Conservation (phyloP, 1,139 yeast genomes). For the Yamadazyma atlantica region DNA sequence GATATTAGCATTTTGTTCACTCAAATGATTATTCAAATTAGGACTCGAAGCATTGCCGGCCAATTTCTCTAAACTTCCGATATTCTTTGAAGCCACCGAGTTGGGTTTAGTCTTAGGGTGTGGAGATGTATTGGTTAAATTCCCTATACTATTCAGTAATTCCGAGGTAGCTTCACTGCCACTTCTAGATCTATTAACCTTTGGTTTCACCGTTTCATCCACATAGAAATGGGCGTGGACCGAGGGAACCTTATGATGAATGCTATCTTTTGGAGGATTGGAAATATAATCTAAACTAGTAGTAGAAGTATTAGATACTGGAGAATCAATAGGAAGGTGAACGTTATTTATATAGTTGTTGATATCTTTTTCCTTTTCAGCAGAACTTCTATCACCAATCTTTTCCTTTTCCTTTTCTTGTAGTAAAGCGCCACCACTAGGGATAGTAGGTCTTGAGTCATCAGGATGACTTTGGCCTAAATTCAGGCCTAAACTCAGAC, state of each 20-base stretch:
- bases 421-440: conserved; percentile 52
- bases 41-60: conserved; percentile 13
- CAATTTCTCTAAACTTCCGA: conserved; percentile 16
- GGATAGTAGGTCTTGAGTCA: conserved; percentile 35
- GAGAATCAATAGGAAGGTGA: conserved; percentile 15
- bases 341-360: conserved; percentile 9
- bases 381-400: conserved; percentile 10
- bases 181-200: conserved; percentile 37
- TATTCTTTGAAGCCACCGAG: conserved; percentile 7
- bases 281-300: conserved; percentile 27
- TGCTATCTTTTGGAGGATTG: conserved; percentile 31
- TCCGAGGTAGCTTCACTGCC: conserved; percentile 27
- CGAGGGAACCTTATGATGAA: conserved; percentile 56
- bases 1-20: conserved; percentile 54
- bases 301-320: conserved; percentile 18
- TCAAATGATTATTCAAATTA: conserved; percentile 13
- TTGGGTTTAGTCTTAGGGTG: too few relatives aligned
- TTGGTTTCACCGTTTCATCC: conserved; percentile 66
- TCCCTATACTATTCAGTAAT: conserved; percentile 15
- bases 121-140: conserved; percentile 12
- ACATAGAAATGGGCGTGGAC: conserved; percentile 83
- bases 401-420: conserved; percentile 30
- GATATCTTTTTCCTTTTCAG: conserved; percentile 12
- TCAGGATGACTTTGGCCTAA: too few relatives aligned
- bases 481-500: too few relatives aligned